Evolutionary conservation across 495 filamentous ascomycete species (phyloP).

Genomic region (Aspergillus conjunctus): DNA sequence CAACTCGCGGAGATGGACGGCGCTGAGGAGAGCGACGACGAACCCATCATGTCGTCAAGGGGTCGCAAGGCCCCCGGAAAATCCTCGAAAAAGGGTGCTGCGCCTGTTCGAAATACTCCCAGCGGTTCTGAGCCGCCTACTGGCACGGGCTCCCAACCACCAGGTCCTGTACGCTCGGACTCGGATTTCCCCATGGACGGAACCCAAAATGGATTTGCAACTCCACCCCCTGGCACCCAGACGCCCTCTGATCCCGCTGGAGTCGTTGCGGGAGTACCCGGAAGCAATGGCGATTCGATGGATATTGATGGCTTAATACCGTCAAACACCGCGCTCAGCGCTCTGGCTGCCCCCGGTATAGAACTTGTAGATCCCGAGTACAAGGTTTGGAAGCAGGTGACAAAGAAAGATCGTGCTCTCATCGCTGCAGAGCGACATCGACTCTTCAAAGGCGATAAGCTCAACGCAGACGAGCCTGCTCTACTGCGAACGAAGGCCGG

Average conservation of each 20-base stretch:
- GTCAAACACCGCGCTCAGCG: constrained; percentile 60
- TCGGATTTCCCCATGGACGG: constrained; percentile 66
- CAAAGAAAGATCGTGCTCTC: constrained; percentile 91
- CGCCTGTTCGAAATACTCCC: constrained; percentile 68
- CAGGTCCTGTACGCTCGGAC: constrained; percentile 56
- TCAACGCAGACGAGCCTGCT: constrained; percentile 87
- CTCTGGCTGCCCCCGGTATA: constrained; percentile 41
- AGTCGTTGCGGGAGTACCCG: constrained; percentile 51
- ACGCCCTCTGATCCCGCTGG: constrained; percentile 79
- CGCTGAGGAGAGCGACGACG: constrained; percentile 90
- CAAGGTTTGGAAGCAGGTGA: constrained; percentile 98
- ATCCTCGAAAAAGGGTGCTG: constrained; percentile 77
- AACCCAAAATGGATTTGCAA: constrained; percentile 80
- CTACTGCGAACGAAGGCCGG: constrained; percentile 73
- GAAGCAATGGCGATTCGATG: constrained; percentile 76
- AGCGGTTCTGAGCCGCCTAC: constrained; percentile 72
- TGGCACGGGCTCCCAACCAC: constrained; percentile 54
- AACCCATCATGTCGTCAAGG: constrained; percentile 96
- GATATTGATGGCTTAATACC: constrained; percentile 71
- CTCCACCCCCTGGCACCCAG: constrained; percentile 73
- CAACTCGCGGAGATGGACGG: constrained; percentile 78
- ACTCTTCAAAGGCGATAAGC: constrained; percentile 78
- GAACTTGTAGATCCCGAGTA: constrained; percentile 85
- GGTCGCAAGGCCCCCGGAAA: constrained; percentile 86
- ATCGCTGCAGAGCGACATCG: constrained; percentile 77